Evolutionary conservation across 2,329 filamentous ascomycete genomes (phyloP).

Genomic region (Phaeomoniella chlamydospora): DNA sequence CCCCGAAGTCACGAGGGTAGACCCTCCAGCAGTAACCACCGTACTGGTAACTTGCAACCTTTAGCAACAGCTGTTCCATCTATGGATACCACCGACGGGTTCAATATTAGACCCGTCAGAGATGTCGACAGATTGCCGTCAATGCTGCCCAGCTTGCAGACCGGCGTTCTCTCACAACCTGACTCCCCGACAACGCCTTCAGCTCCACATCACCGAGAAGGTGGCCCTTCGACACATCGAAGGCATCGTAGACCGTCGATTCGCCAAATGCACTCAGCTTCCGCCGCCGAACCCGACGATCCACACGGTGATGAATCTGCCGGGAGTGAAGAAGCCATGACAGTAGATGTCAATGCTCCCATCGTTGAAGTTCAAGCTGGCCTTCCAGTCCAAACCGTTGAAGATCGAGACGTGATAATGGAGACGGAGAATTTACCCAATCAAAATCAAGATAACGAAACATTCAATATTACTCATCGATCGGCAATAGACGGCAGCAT

Average conservation of each 20-base stretch:
- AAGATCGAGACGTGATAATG: conserved; percentile 66
- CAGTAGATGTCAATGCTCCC: conserved; percentile 42
- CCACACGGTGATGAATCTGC: conserved; percentile 69
- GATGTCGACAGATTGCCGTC: conserved; percentile 72
- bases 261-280: conserved; percentile 72
- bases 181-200: conserved; percentile 79
- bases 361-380: conserved; percentile 66
- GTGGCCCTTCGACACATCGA: conserved; percentile 36
- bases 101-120: conserved; percentile 61
- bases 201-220: conserved; percentile 47
- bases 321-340: conserved; percentile 49
- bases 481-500: conserved; percentile 74
- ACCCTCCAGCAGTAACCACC: conserved; percentile 29
- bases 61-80: conserved; percentile 52
- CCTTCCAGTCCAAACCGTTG: conserved; percentile 79
- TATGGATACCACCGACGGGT: conserved; percentile 56
- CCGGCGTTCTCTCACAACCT: conserved; percentile 69
- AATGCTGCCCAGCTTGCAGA: conserved; percentile 57
- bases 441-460: conserved; percentile 67
- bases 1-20: conserved; percentile 28
- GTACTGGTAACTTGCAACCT: conserved; percentile 47
- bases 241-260: conserved; percentile 66
- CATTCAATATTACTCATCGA: conserved; percentile 87
- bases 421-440: conserved; percentile 55
- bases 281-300: conserved; percentile 69